Base-by-base conservation (phyloP, 106 monocot genomes). In the Narthecium ossifragum region DNA sequence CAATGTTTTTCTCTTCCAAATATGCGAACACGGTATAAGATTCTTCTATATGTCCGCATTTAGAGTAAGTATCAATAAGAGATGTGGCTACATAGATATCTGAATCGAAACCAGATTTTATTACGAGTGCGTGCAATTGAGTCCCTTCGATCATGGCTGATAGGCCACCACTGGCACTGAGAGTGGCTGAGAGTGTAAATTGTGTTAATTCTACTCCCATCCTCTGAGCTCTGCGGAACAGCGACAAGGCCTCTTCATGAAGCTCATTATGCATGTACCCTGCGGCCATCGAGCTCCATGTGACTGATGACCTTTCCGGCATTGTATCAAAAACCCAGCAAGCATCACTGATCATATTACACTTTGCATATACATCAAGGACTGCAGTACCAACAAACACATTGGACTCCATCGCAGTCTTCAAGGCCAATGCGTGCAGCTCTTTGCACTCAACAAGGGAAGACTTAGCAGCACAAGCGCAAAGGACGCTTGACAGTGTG, bases 261-360 rank as follows among this genome's bases (percentile, higher is more conserved):
- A 77, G 71, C 46, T 72, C 73, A 71, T 83, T 88, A 46, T 77
- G 79, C 36, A 73, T 79, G 32, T 38, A 73, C 2, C 88, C 82
- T 2, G 79, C 62, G 17, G 74, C 45, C 76, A 88, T 77, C 20
- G 88, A 83, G 60, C 88, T 83, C 88, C 88, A 88, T 8, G 80
- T 80, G 49, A 83, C 88, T n/a, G 74, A 31, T 60, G 79, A 70
- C 62, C 51, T 83, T 15, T 76, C 64, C 2, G 70, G 37, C 77
- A 83, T 80, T 8, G 30, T 62, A 4, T 80, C 60, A 31, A 88
- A 88, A 11, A 82, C 62, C 57, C n/a, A 46, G 54, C 34, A 27
- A 6, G 82, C 88, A 31, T 72, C 65, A 51, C 41, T 26, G 4
- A 79, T 73, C 75, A 66, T 60, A 27, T 59, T 41, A 26, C 82